Evolutionary conservation across 306 rosid genomes (phyloP).

Genomic region (Vicia faba): DNA sequence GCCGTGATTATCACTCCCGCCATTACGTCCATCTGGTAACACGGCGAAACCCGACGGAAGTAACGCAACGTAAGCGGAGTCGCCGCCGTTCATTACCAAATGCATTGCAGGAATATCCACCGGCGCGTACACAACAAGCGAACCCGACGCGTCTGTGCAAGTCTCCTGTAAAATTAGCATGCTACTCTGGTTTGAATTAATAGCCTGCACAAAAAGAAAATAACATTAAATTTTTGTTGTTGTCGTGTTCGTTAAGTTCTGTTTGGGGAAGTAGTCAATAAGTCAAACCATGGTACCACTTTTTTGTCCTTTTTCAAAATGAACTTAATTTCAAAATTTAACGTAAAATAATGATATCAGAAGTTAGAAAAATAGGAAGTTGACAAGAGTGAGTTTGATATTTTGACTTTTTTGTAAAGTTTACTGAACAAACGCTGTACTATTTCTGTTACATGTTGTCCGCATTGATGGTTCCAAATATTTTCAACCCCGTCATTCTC

Average conservation of each 20-base stretch:
- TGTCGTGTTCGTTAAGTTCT: slow-evolving; percentile 33
- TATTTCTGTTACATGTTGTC: slow-evolving; percentile 47
- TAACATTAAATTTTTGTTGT: background rate
- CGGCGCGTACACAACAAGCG: slow-evolving; percentile 97
- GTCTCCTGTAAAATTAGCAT: slow-evolving; percentile 94
- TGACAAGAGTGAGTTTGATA: slow-evolving; percentile 54
- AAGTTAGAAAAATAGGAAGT: slow-evolving; percentile 43
- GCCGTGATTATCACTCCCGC: background rate
- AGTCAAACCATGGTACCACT: slow-evolving; percentile 31
- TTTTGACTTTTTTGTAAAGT: slow-evolving; percentile 63
- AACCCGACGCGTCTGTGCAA: slow-evolving; percentile 80
- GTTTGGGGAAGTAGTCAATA: slow-evolving; percentile 39
- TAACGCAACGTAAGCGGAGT: slow-evolving; percentile 87
- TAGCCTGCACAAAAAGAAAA: slow-evolving; percentile 47
- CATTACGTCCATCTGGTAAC: slow-evolving; percentile 59
- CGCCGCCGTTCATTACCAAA: slow-evolving; percentile 91
- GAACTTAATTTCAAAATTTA: background rate
- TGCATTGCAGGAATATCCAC: slow-evolving; percentile 97
- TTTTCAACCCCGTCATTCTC: slow-evolving; percentile 51
- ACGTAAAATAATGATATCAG: slow-evolving; percentile 30
- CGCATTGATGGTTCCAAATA: slow-evolving; percentile 60
- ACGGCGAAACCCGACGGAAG: slow-evolving; percentile 85
- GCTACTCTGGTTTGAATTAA: slow-evolving; percentile 84
- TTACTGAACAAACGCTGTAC: slow-evolving; percentile 51
- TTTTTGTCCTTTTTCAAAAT: background rate